These are phyloP conservation scores for Phylloporus sp. DNA, from an alignment of 768 basidiomycete species.

Conservation along the genomic window DNA sequence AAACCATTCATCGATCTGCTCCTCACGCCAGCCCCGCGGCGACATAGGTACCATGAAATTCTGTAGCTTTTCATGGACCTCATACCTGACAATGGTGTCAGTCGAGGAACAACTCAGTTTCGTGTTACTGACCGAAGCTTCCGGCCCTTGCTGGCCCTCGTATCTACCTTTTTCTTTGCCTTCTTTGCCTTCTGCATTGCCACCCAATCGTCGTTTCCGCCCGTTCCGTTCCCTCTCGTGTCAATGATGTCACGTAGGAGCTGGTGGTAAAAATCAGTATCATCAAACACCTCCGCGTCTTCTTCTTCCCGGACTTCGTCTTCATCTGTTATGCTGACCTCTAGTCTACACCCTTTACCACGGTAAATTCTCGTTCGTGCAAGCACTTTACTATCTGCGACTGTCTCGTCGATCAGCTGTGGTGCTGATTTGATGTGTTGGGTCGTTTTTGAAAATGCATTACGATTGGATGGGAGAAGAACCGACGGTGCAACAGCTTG, in stretches of 20 bases:
- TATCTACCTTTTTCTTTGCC: constrained; percentile 87
- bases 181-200: constrained; percentile 62
- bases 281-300: constrained; percentile 66
- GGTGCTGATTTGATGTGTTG: constrained; percentile 61
- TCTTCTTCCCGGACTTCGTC: constrained; percentile 35
- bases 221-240: constrained; percentile 43
- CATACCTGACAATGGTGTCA: constrained; percentile 55
- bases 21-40: constrained; percentile 83
- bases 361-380: constrained; percentile 59
- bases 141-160: constrained; percentile 92
- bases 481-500: constrained; percentile 85
- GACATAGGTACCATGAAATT: constrained; percentile 95
- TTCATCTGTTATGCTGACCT: constrained; percentile 28
- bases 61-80: constrained; percentile 93
- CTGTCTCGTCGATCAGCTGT: constrained; percentile 73
- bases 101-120: neutral
- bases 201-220: constrained; percentile 59
- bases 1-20: constrained; percentile 95
- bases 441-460: constrained; percentile 59
- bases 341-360: constrained; percentile 45
- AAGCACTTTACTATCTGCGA: constrained; percentile 56
- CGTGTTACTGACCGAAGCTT: constrained; percentile 66
- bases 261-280: constrained; percentile 92
- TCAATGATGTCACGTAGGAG: constrained; percentile 91
- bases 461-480: constrained; percentile 66